A percentile compares a stretch with the other conserved stretches of the same genome.
Evolutionary conservation across 1,284 basidiomycete species (phyloP).

Genomic region (Rhodotorula sp.): DNA sequence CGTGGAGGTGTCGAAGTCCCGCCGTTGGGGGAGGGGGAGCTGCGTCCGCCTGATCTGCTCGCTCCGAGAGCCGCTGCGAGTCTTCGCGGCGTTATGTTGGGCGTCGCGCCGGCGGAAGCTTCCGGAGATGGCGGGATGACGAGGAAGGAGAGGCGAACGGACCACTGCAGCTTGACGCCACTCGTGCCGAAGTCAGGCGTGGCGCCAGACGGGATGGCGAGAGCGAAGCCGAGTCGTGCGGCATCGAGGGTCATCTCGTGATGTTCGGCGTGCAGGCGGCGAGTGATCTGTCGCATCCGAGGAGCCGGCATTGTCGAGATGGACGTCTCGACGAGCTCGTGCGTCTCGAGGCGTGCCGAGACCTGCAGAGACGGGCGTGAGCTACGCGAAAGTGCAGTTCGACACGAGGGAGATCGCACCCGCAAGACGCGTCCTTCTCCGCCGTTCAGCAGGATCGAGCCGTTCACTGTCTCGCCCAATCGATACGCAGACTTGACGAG

Average conservation of each 20-base stretch:
- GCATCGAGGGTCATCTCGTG: slow-evolving; percentile 70
- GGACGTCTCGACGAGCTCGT: slow-evolving; percentile 68
- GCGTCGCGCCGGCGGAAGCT: slow-evolving; percentile 53
- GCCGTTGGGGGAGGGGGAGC: background rate
- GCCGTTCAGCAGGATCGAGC: slow-evolving; percentile 80
- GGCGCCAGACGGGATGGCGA: slow-evolving; percentile 85
- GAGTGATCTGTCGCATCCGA: slow-evolving; percentile 48
- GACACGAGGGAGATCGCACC: slow-evolving; percentile 53
- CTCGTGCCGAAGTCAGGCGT: slow-evolving; percentile 68
- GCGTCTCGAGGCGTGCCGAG: slow-evolving; percentile 77
- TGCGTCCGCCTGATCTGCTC: background rate
- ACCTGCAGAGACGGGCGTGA: slow-evolving; percentile 54
- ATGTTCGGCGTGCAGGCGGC: slow-evolving; percentile 75
- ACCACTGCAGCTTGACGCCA: slow-evolving; percentile 79
- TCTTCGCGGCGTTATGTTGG: slow-evolving; percentile 60
- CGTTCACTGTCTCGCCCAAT: slow-evolving; percentile 81
- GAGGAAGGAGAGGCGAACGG: slow-evolving; percentile 72
- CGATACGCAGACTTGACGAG: slow-evolving; percentile 84
- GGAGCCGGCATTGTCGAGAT: slow-evolving; percentile 54
- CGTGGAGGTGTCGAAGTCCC: slow-evolving; percentile 50
- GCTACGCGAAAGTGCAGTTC: accelerated
- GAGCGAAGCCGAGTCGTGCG: slow-evolving; percentile 71
- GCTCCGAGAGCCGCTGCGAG: slow-evolving; percentile 42
- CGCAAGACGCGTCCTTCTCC: slow-evolving; percentile 63
- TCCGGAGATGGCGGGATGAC: slow-evolving; percentile 60